A percentile compares a stretch with the other conserved stretches of the same genome.
Evolutionary conservation across 768 basidiomycete genomes (phyloP).

Genomic region (Lentinula sp.): DNA sequence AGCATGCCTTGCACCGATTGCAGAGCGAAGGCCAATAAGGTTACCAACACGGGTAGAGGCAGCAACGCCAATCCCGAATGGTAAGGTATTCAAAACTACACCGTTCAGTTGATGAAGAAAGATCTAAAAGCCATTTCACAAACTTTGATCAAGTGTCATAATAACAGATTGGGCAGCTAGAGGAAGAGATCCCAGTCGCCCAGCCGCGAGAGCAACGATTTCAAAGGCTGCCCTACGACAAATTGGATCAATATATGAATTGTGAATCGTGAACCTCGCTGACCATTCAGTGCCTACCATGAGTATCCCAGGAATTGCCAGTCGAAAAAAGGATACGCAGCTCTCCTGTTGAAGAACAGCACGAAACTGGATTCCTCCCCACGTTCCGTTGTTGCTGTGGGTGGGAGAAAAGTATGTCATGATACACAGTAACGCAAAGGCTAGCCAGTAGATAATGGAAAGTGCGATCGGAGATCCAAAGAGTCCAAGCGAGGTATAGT

Average conservation of each 20-base stretch:
- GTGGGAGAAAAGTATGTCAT: constrained; percentile 43
- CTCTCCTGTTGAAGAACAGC: constrained; percentile 40
- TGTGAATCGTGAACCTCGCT: constrained; percentile 9
- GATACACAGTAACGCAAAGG: constrained; percentile 49
- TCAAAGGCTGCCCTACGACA: constrained; percentile 68
- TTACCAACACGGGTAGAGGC: constrained; percentile 72
- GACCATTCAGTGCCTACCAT: constrained; percentile 83
- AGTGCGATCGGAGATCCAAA: constrained; percentile 65
- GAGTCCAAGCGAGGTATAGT: constrained; percentile 56
- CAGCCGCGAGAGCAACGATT: constrained; percentile 75
- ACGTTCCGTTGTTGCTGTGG: constrained; percentile 53
- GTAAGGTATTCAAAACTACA: constrained; percentile 64
- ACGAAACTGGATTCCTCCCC: constrained; percentile 50
- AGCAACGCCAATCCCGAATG: constrained; percentile 73
- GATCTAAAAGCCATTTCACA: constrained; percentile 6
- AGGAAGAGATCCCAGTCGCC: constrained; percentile 57
- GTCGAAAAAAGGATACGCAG: constrained; percentile 52
- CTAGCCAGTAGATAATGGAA: constrained; percentile 65
- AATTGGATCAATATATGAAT: neutral
- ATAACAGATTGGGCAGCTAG: constrained; percentile 75
- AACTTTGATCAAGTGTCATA: constrained; percentile 78
- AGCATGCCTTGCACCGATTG: constrained; percentile 45
- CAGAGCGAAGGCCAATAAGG: constrained; percentile 54
- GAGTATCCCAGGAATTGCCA: constrained; percentile 72
- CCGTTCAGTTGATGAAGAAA: neutral